These are phyloP conservation scores for Ascocoryne sarcoides DNA, from an alignment of 2,329 filamentous ascomycete species.

Conservation along the genomic window DNA sequence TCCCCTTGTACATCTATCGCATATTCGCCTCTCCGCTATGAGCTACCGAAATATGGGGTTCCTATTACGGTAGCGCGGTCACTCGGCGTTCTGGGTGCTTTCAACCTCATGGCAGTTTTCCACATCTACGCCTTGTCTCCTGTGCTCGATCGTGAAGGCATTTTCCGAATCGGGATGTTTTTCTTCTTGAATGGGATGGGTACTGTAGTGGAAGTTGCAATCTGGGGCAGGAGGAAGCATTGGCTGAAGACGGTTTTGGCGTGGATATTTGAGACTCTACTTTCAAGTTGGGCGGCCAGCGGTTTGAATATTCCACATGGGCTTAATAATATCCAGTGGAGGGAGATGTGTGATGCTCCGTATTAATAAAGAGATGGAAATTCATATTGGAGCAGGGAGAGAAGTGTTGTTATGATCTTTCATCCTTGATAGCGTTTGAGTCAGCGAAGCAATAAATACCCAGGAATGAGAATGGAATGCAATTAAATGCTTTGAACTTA, in stretches of 20 bases:
- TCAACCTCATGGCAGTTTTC: constrained; percentile 33
- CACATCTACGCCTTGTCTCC: constrained; percentile 32
- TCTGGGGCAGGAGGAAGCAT: constrained; percentile 30
- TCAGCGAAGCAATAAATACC: no score
- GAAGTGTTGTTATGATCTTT: no score
- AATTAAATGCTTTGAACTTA: no score
- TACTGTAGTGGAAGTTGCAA: constrained; percentile 26
- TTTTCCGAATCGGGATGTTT: constrained; percentile 30
- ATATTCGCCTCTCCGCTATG: constrained; percentile 30
- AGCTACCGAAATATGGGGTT: constrained; percentile 27
- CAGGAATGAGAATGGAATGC: no score
- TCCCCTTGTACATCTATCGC: constrained; percentile 33
- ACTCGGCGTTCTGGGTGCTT: constrained; percentile 31
- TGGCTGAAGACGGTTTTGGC: constrained; percentile 27
- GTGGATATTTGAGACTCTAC: constrained; percentile 28
- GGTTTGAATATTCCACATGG: constrained; percentile 29
- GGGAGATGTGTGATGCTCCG: constrained; percentile 21
- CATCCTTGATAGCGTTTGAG: no score
- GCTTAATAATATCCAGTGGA: constrained; percentile 27
- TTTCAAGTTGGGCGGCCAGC: constrained; percentile 30
- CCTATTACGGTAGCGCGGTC: constrained; percentile 28
- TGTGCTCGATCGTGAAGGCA: constrained; percentile 26
- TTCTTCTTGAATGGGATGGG: constrained; percentile 34
- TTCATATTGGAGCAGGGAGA: no score
- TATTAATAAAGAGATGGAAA: constrained; percentile 3